These are phyloP conservation scores for Millerozyma acaciae DNA, from an alignment of 805 yeast genomes.

Conservation along the genomic window DNA sequence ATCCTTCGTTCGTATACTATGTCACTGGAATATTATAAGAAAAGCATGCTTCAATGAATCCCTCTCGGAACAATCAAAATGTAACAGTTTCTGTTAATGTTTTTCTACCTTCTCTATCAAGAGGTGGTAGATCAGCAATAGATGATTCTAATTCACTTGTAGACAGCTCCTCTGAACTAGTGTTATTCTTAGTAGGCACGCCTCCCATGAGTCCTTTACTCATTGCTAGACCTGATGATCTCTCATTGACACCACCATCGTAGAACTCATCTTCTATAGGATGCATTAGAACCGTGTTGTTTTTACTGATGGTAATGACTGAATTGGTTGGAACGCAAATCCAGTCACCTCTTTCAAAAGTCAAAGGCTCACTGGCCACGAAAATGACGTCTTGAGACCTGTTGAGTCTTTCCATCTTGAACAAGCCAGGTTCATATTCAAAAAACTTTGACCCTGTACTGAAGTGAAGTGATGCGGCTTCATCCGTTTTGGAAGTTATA, in stretches of 20 bases:
- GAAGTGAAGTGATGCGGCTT: constrained; percentile 94
- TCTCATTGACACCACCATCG: constrained; percentile 59
- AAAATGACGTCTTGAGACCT: constrained; percentile 92
- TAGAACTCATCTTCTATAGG: constrained; percentile 90
- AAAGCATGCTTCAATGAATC: too few species aligned
- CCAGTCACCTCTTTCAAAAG: constrained; percentile 98
- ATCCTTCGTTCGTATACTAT: too few species aligned
- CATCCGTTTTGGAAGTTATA: constrained; percentile 84
- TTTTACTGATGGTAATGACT: constrained; percentile 66
- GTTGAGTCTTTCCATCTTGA: constrained; percentile 89
- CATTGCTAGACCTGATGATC: constrained; percentile 81
- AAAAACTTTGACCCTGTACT: constrained; percentile 89
- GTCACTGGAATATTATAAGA: too few species aligned
- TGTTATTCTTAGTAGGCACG: constrained; percentile 58
- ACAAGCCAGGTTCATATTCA: constrained; percentile 88
- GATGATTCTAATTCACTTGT: constrained; percentile 18
- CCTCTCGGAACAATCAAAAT: too few species aligned
- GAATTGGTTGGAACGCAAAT: constrained; percentile 94
- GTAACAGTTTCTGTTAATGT: constrained; percentile 7
- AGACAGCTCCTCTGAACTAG: constrained; percentile 3
- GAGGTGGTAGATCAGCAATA: constrained; percentile 29
- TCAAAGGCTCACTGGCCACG: constrained; percentile 94
- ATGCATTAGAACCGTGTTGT: constrained; percentile 82
- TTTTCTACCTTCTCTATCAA: constrained; percentile 35
- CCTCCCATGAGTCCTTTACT: constrained; percentile 92